Evolutionary conservation across 345 rosid species (phyloP).

Genomic region (Acer campestre): DNA sequence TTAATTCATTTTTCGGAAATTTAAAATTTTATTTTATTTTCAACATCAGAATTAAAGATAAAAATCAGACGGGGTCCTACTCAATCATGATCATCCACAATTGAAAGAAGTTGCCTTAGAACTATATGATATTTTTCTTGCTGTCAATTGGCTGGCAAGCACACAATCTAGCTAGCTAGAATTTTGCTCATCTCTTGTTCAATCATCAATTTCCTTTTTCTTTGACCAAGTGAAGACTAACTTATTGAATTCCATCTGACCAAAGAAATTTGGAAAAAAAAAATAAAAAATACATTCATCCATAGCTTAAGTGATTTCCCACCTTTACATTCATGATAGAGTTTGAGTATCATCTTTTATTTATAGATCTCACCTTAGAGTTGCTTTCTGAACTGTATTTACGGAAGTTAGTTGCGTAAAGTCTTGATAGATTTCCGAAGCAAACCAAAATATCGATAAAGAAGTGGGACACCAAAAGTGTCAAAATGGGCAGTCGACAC

Average conservation of each 20-base stretch:
- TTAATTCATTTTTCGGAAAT: background rate
- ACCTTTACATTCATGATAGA: too few species aligned
- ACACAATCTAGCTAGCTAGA: background rate
- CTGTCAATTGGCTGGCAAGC: conserved; percentile 30
- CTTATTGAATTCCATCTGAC: background rate
- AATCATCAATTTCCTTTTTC: background rate
- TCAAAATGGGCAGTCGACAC: conserved; percentile 18
- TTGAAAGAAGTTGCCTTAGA: background rate
- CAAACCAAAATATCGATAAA: too few species aligned
- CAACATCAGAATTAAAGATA: background rate
- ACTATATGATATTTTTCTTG: conserved; percentile 6
- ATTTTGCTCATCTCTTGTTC: background rate
- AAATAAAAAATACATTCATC: too few species aligned
- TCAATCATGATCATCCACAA: background rate
- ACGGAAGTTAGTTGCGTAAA: too few species aligned
- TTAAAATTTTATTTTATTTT: background rate
- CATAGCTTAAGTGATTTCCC: too few species aligned
- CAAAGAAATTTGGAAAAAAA: background rate
- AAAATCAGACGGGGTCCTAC: conserved; percentile 2
- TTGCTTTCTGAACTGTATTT: too few species aligned
- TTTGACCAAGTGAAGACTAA: background rate
- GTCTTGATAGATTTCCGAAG: too few species aligned
- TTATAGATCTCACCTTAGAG: too few species aligned
- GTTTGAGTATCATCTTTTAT: too few species aligned
- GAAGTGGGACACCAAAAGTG: conserved; percentile 16